A percentile compares a stretch with the other conserved stretches of the same genome.
Conservation (phyloP, 2,329 filamentous ascomycete genomes). For the Cladosporium sp. region DNA sequence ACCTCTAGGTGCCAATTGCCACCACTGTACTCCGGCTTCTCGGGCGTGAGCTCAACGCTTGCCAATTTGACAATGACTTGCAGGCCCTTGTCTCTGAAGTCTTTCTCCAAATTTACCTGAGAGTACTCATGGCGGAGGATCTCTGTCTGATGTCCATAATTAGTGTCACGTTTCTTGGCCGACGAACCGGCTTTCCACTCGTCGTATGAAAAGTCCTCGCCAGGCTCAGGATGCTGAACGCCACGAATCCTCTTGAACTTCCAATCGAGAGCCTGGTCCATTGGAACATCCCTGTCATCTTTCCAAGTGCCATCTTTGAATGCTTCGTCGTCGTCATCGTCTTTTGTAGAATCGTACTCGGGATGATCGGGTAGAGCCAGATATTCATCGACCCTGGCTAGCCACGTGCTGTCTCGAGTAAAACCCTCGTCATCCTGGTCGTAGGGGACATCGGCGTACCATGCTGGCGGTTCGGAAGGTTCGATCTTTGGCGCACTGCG, state of each 20-base stretch:
- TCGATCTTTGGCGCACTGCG: neutral
- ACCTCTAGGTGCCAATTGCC: constrained; percentile 61
- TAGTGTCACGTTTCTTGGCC: neutral
- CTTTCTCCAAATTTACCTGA: constrained; percentile 26
- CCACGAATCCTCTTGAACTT: constrained; percentile 4
- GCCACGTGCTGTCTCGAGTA: neutral
- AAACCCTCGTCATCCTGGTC: too few relatives aligned
- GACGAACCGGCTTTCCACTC: constrained; percentile 4
- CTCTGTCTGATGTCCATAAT: neutral
- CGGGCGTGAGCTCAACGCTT: constrained; percentile 60
- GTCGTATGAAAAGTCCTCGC: constrained; percentile 14
- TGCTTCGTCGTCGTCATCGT: neutral
- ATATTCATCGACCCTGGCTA: neutral
- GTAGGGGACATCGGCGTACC: neutral
- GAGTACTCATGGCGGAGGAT: neutral
- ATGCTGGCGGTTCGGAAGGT: neutral
- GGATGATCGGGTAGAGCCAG: constrained; percentile 1
- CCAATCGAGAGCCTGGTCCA: neutral
- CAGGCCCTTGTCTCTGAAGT: constrained; percentile 51
- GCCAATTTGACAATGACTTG: constrained; percentile 58
- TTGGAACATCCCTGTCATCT: neutral
- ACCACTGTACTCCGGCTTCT: constrained; percentile 56
- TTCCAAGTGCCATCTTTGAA: constrained; percentile 13
- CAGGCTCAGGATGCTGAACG: constrained; percentile 20
- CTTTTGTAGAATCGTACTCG: neutral